Base-by-base conservation (phyloP, 2,329 filamentous ascomycete species). In the Neonectria punicea region DNA sequence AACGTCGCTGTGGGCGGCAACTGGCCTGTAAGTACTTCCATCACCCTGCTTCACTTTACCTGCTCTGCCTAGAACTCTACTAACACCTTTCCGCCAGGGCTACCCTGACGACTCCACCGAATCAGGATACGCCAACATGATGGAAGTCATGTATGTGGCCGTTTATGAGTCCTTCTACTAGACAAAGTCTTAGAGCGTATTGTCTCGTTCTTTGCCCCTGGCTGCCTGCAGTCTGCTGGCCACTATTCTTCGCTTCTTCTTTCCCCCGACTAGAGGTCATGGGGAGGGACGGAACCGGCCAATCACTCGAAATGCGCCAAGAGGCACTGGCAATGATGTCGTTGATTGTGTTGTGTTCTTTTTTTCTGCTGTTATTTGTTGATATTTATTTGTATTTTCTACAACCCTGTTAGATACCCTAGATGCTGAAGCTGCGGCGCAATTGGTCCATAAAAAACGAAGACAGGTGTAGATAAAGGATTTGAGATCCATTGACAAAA, bases 1-100 rank as follows among this genome's bases (percentile, higher is more conserved):
- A 85, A 85, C 55, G 80, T 85, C 20, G 83, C 83, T 18, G 81
- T 85, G 46, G 83, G 83, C 11, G 83, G 83, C 14, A 74, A 74
- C 67, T 83, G 80, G 80, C 76, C 77, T 43, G 80, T 79, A 70
- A 75, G 77, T 75, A 28, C 3, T 18, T 10, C 7, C 39, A 30
- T 41, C 22, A 16, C 4, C 10, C 44, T 39, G 34, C 3, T 34
- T 7, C 16, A 36, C 18, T 16, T 25, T 16, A 18, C 14, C 2
- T 4, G 28, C 28, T 9, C 28, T 9, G 34, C 34, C 34, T 36
- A 14, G 2, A 36, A 14, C 34, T 14, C 7, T 14, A 62, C 59
- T 73, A 41, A 74, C 44, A 51, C 4, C 1, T 9, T 28, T 2
- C 1, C 28, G 1, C 4, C 13, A 80, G 79, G 79, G 79, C 4